Percentiles rank a stretch among this genome's conserved stretches.
Evolutionary conservation across 2,329 filamentous ascomycete species (phyloP).

Genomic region (Cercospora zeina): DNA sequence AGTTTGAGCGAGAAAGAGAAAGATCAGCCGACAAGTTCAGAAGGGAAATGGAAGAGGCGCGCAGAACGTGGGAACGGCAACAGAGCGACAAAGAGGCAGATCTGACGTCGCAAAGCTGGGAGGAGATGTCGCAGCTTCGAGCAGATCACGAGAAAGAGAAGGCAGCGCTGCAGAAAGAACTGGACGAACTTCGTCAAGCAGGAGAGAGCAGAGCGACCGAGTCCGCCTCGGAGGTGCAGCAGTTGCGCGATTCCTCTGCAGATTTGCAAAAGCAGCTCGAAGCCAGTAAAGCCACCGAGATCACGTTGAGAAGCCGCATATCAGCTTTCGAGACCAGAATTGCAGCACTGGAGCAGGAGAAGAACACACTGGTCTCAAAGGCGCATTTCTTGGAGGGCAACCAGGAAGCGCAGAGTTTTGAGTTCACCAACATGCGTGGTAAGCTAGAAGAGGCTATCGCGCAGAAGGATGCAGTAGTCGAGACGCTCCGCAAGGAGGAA

Average conservation of each 20-base stretch:
- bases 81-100: constrained; percentile 58
- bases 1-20: constrained; percentile 46
- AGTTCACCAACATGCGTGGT: constrained; percentile 78
- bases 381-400: constrained; percentile 89
- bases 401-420: constrained; percentile 82
- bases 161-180: constrained; percentile 59
- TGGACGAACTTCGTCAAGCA: constrained; percentile 53
- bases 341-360: constrained; percentile 69
- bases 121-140: constrained; percentile 66
- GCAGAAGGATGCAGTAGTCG: constrained; percentile 67
- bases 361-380: constrained; percentile 74
- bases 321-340: constrained; percentile 52
- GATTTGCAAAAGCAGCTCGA: constrained; percentile 32
- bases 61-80: constrained; percentile 46
- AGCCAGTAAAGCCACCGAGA: constrained; percentile 61
- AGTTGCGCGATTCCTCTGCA: constrained; percentile 33
- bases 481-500: constrained; percentile 88
- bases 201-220: constrained; percentile 58
- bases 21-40: constrained; percentile 58
- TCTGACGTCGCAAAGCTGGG: constrained; percentile 62
- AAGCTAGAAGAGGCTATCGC: constrained; percentile 75
- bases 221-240: constrained; percentile 53
- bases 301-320: constrained; percentile 58
- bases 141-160: constrained; percentile 65
- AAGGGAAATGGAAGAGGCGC: constrained; percentile 52